Conservation (phyloP, 768 basidiomycete species). For the Termitomyces sp. region DNA sequence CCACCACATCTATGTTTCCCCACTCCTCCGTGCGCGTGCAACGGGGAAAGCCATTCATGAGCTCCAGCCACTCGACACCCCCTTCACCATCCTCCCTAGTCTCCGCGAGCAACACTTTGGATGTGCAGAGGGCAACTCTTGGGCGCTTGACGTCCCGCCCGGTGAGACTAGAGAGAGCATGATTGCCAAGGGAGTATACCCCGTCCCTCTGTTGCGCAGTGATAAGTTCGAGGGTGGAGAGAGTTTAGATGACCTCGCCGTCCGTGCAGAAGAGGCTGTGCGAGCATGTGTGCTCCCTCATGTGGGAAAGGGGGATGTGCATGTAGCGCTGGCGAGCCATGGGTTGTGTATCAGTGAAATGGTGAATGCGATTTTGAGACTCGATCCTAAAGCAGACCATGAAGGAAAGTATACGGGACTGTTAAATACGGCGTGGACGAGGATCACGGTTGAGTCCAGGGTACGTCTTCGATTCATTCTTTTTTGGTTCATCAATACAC, state of each 20-base stretch:
- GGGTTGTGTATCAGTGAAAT: conserved; percentile 66
- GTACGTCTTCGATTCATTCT: conserved; percentile 18
- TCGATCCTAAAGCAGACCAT: conserved; percentile 40
- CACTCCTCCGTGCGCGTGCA: conserved; percentile 56
- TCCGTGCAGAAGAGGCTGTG: conserved; percentile 47
- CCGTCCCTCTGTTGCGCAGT: conserved; percentile 38
- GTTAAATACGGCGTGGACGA: conserved; percentile 72
- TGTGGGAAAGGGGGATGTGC: conserved; percentile 38
- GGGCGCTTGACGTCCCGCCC: conserved; percentile 29
- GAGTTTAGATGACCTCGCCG: conserved; percentile 54
- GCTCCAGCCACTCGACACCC: conserved; percentile 48
- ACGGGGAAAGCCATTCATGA: conserved; percentile 55
- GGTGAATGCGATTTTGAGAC: conserved; percentile 45
- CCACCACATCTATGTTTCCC: conserved; percentile 59
- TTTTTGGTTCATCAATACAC: not conserved
- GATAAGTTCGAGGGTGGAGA: conserved; percentile 67
- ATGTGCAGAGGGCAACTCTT: conserved; percentile 60
- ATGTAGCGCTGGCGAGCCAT: conserved; percentile 70
- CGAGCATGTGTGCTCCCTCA: conserved; percentile 54
- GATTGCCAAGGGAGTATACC: conserved; percentile 46
- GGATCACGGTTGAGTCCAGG: conserved; percentile 42
- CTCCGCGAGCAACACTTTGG: conserved; percentile 74
- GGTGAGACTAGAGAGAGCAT: conserved; percentile 36
- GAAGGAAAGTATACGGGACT: conserved; percentile 40
- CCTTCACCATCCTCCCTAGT: conserved; percentile 45